Percentiles rank a stretch among this genome's conserved stretches.
Evolutionary conservation across 2,329 filamentous ascomycete genomes (phyloP).

Genomic region (Claviceps sp.): DNA sequence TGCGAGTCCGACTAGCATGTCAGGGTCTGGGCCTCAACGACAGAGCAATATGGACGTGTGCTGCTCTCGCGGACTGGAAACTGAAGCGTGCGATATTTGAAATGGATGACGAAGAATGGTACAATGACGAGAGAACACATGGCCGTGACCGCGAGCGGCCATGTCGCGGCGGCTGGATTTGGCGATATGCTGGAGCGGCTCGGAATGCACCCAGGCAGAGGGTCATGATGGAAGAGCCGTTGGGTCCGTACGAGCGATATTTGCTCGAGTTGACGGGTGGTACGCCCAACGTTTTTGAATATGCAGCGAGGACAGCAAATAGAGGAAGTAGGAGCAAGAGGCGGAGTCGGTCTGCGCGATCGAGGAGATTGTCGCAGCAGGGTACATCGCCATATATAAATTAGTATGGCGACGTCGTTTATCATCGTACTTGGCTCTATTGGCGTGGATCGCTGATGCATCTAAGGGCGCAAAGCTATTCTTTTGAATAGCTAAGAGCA

Average conservation of each 20-base stretch:
- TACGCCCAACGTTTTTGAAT: constrained; percentile 28
- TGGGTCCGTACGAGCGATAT: constrained; percentile 39
- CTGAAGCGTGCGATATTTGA: constrained; percentile 20
- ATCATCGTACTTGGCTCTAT: too few species aligned
- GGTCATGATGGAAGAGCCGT: constrained; percentile 37
- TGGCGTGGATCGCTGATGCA: too few species aligned
- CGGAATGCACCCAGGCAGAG: constrained; percentile 24
- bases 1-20: constrained; percentile 38
- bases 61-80: constrained; percentile 32
- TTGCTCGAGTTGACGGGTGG: constrained; percentile 32
- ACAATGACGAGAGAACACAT: constrained; percentile 12
- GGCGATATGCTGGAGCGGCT: constrained; percentile 37
- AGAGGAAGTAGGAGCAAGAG: constrained; percentile 8
- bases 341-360: constrained; percentile 2
- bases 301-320: constrained; percentile 19
- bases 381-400: not conserved
- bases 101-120: not conserved
- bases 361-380: not conserved
- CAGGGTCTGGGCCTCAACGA: constrained; percentile 38
- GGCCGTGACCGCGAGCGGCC: constrained; percentile 10
- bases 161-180: constrained; percentile 31
- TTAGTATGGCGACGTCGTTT: not conserved
- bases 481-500: too few species aligned
- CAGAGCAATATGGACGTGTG: constrained; percentile 30
- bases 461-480: too few species aligned